Percentiles rank a stretch among this genome's conserved stretches.
Conservation (phyloP, 768 basidiomycete species). For the Boletus tylopilopsis region DNA sequence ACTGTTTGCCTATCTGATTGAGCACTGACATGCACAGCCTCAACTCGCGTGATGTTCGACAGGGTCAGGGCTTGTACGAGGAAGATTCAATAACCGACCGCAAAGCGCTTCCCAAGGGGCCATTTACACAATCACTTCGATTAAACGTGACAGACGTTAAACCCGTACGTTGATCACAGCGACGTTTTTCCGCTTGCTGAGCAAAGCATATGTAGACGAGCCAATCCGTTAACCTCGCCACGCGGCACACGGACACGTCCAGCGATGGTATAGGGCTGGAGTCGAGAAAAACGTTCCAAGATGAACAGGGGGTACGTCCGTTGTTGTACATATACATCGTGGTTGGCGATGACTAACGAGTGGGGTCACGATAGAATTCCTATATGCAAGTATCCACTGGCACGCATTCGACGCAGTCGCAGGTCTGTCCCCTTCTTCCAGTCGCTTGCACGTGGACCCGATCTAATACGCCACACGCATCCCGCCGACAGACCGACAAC, state of each 20-base stretch:
- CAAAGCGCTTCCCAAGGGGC: neutral
- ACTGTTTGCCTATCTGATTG: neutral
- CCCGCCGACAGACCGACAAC: neutral
- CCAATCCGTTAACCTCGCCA: conserved; percentile 15
- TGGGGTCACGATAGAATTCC: conserved; percentile 4
- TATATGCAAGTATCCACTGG: conserved; percentile 14
- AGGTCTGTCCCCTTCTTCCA: conserved; percentile 4
- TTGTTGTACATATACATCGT: too few relatives aligned
- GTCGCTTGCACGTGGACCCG: too few relatives aligned
- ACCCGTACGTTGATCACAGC: conserved; percentile 10
- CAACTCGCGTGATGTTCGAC: conserved; percentile 18
- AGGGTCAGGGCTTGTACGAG: conserved; percentile 23
- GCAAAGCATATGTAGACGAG: conserved; percentile 8
- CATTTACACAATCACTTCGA: conserved; percentile 7
- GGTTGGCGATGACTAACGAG: conserved; percentile 1
- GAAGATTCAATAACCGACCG: conserved; percentile 17
- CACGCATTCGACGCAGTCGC: conserved; percentile 17
- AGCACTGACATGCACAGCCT: conserved; percentile 19
- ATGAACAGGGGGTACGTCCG: conserved; percentile 11
- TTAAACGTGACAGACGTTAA: conserved; percentile 14
- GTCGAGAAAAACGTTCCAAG: conserved; percentile 12
- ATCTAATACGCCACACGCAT: too few relatives aligned
- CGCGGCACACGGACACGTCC: neutral
- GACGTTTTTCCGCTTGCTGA: neutral
- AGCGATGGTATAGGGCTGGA: conserved; percentile 13